Evolutionary conservation across 2,329 filamentous ascomycete species (phyloP).

Genomic region (Lachnellula subtilissima): DNA sequence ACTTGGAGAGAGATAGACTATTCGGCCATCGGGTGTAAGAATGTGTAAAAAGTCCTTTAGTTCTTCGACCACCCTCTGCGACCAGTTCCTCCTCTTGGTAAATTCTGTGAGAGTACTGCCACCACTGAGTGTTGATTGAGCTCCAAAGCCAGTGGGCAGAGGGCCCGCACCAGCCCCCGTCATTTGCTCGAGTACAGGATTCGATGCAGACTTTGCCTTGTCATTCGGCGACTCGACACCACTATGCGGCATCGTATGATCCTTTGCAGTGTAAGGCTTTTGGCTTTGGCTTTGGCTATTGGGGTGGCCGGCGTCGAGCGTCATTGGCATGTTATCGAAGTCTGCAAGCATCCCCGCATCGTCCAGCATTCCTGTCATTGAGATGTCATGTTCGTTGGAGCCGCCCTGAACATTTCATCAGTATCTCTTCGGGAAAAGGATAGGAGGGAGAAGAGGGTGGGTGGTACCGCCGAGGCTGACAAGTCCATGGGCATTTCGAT

Average conservation of each 20-base stretch:
- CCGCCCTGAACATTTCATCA: slow-evolving; percentile 5
- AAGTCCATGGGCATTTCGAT: slow-evolving; percentile 24
- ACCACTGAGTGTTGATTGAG: slow-evolving; percentile 20
- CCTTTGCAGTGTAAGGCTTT: slow-evolving; percentile 27
- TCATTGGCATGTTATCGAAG: slow-evolving; percentile 40
- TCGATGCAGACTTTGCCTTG: slow-evolving; percentile 3
- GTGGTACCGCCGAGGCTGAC: slow-evolving; percentile 27
- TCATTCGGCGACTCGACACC: slow-evolving; percentile 15
- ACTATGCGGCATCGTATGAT: slow-evolving; percentile 16
- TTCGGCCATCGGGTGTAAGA: slow-evolving; percentile 75
- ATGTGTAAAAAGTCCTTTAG: slow-evolving; percentile 85
- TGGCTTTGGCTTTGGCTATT: slow-evolving; percentile 13
- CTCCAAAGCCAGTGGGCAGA: slow-evolving; percentile 28
- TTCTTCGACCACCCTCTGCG: slow-evolving; percentile 83
- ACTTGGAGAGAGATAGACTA: slow-evolving; percentile 82
- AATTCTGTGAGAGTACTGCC: slow-evolving; percentile 60
- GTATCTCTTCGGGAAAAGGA: not conserved
- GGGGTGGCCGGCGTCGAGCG: slow-evolving; percentile 36
- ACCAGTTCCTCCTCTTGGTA: slow-evolving; percentile 71
- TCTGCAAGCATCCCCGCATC: slow-evolving; percentile 35
- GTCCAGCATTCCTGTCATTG: slow-evolving; percentile 40
- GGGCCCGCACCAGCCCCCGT: slow-evolving; percentile 29
- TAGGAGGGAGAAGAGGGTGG: not conserved
- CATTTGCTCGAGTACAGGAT: slow-evolving; percentile 18
- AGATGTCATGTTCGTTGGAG: slow-evolving; percentile 22